Evolutionary conservation across 2,329 filamentous ascomycete genomes (phyloP), one percentile per base, ranked within the genome.

Genomic region (Berkeleyomyces rouxiae): DNA sequence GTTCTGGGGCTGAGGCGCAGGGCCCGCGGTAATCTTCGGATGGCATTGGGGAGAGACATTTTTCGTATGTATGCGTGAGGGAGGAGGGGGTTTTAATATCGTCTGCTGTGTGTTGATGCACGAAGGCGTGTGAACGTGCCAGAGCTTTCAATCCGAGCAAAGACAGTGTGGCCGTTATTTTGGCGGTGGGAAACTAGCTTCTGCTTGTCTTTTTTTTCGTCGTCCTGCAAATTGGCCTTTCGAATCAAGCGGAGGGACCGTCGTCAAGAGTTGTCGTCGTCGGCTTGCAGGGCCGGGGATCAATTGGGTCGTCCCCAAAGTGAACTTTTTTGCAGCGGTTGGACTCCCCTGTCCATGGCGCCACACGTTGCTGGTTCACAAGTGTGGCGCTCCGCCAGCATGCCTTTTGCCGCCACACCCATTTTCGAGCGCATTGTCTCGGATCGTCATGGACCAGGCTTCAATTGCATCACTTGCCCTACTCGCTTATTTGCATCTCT

Each of bases 21-120:
- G 66, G 72, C 67, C 66, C 72, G 70, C 63, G 74, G 68, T 74
- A 77, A 71, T 70, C 76, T 74, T 64, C 75, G 70, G 75, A 78
- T 58, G n/a, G 60, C 46, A 55, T 40, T 59, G 53, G 53, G 53
- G 51, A 64, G 44, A 11, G 63, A 64, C 59, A 62, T 62, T 13
- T 16, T 57, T 31, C 40, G 40, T 63, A 37, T 51, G 16, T 39
- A 3, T 44, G 7, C 43, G 23, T 11, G 36, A 46, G 43, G 43
- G 51, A 9, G 33, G 7, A 13, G 51, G 31, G 33, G 2, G 49
- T 23, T 23, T 23, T 7, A 7, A 37, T 13, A 4, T 55, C n/a
- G 23, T 23, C 23, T 23, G 23, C 23, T 23, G 23, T 23, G 23
- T 23, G 23, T 23, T 23, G 23, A 23, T 23, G 23, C 23, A 23